Evolutionary conservation across 2,329 filamentous ascomycete genomes (phyloP).

Genomic region (Chaetomiaceae sp.): DNA sequence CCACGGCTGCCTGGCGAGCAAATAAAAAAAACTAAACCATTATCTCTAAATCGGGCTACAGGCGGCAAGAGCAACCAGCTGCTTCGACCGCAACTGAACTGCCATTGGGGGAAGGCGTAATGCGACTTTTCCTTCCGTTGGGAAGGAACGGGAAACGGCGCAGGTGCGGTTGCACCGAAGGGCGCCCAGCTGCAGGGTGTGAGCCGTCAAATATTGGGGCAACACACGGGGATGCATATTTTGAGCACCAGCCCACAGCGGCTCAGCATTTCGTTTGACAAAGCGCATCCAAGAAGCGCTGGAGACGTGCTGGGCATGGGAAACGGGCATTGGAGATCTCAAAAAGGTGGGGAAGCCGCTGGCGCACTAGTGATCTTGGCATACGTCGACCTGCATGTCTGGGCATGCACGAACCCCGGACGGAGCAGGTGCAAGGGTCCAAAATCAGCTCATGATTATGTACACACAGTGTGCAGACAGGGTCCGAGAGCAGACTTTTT

Average conservation of each 20-base stretch:
- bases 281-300: constrained; percentile 10
- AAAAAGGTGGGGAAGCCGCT: constrained; percentile 14
- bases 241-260: constrained; percentile 7
- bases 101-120: background rate
- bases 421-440: constrained; percentile 9
- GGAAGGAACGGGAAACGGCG: background rate
- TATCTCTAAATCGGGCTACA: no score
- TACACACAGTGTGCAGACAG: background rate
- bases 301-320: constrained; percentile 2
- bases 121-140: background rate
- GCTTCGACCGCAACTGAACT: background rate
- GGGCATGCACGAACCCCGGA: constrained; percentile 8
- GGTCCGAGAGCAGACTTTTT: constrained; percentile 16
- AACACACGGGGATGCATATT: constrained; percentile 4
- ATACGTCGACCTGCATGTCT: constrained; percentile 16
- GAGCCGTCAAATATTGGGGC: constrained; percentile 11
- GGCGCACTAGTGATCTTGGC: constrained; percentile 21
- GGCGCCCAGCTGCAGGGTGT: constrained; percentile 2
- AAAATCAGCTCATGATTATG: constrained; percentile 22
- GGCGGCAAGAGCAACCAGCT: no score
- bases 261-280: constrained; percentile 10
- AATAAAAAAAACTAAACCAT: no score
- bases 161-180: constrained; percentile 7
- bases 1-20: no score
- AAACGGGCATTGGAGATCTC: constrained; percentile 15